A percentile compares a stretch with the other conserved stretches of the same genome.
Evolutionary conservation across 176 grass and related monocot genomes (phyloP).

Genomic region (Rhynchospora tenuis): DNA sequence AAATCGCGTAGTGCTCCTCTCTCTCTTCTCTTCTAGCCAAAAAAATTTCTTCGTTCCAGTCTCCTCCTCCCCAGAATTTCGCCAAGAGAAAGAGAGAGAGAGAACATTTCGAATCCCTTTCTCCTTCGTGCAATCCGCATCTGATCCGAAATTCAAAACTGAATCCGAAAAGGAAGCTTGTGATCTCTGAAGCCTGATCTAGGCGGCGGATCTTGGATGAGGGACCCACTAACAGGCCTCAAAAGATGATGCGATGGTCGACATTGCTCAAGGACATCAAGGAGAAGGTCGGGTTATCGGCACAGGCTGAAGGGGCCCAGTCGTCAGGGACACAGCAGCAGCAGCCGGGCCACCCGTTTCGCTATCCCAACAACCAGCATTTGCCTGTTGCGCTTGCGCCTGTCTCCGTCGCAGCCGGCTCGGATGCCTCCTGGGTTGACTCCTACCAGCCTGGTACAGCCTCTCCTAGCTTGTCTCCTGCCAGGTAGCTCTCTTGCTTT

Average conservation of each 20-base stretch:
- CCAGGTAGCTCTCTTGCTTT: slow-evolving; percentile 40
- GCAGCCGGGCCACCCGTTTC: slow-evolving; percentile 2
- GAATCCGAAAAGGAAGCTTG: slow-evolving; percentile 21
- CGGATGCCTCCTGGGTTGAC: slow-evolving; percentile 35
- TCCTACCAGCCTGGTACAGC: slow-evolving; percentile 41
- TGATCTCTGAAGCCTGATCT: slow-evolving; percentile 70
- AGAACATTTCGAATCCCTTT: background rate
- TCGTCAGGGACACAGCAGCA: slow-evolving; percentile 21
- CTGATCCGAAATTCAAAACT: background rate
- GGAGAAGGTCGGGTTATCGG: slow-evolving; percentile 84
- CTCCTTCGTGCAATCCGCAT: background rate
- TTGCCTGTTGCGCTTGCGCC: slow-evolving; percentile 45
- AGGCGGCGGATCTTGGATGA: slow-evolving; percentile 77
- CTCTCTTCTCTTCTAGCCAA: background rate
- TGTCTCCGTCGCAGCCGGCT: slow-evolving; percentile 14
- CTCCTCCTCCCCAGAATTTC: background rate
- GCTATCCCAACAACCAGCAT: slow-evolving; percentile 23
- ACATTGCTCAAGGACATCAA: slow-evolving; percentile 90
- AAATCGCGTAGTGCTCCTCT: slow-evolving; percentile 24
- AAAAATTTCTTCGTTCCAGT: background rate
- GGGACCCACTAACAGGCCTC: slow-evolving; percentile 48
- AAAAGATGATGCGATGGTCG: slow-evolving; percentile 85
- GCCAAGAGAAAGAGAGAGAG: background rate
- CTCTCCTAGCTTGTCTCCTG: slow-evolving; percentile 42
- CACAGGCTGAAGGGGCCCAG: slow-evolving; percentile 27